Base-by-base conservation (phyloP, 2,329 filamentous ascomycete species). In the Orbilia javanica region DNA sequence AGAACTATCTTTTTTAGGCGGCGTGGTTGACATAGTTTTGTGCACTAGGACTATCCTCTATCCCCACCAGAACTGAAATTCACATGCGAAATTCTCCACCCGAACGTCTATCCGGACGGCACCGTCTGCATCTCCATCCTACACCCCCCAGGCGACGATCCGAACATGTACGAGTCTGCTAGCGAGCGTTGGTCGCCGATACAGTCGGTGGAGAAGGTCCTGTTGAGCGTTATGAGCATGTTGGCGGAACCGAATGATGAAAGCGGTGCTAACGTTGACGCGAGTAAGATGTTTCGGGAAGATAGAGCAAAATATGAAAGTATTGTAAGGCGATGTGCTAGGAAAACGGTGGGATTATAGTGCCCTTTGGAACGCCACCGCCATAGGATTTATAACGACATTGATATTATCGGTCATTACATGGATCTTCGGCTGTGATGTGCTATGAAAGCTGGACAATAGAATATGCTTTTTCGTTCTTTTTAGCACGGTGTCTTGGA, bases 51-150 rank as follows among this genome's bases (percentile, higher is more conserved):
- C 85, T 99, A 99, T 83, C 96, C 96, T n/a, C 89, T 98, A 4
- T 92, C 94, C 81, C 96, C 96, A 79, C 96, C 96, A 7, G 94
- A 92, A 46, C 98, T 99, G 95, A 93, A 92, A 84, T 99, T 99
- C 84, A 87, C 96, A 65, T 93, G 93, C 67, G 93, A 96, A 82
- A 90, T 99, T 81, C 98, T 94, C 90, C 96, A 99, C 86, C 96
- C 96, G 0, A 99, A 99, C 84, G 94, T 98, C 65, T 98, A 98
- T 84, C 89, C 92, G 15, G 95, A 92, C 83, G 95, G 95, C 80
- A 89, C 95, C 18, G 96, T 98, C 82, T 98, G 95, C 86, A 98
- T 98, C 83, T 97, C 93, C n/a, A 98, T 98, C 86, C 90, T 98
- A 1, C 95, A 98, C 85, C 92, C 95, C 2, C 95, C 95, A 1